Percentiles rank a stretch among this genome's conserved stretches.
phyloP scores from a whole-genome alignment of 2,329 filamentous ascomycete species.

The Periconia macrospinosa region DNA sequence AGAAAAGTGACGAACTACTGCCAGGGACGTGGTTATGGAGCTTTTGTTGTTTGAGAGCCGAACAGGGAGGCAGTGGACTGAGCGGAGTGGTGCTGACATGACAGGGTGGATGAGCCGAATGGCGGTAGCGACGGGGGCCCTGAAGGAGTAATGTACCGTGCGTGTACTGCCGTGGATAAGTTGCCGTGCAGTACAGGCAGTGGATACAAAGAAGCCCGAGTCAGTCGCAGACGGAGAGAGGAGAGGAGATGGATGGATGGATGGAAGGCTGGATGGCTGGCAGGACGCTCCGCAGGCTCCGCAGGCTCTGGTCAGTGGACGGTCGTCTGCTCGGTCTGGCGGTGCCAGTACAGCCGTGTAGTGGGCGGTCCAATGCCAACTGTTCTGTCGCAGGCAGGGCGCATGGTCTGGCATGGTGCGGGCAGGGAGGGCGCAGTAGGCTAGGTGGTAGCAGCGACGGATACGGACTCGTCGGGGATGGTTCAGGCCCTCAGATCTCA shows the following conservation, averaged over 20 bases:
- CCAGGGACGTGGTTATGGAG: slow-evolving; percentile 41
- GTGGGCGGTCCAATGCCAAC: too few species aligned
- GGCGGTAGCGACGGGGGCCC: slow-evolving; percentile 28
- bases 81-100: slow-evolving; percentile 13
- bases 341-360: too few species aligned
- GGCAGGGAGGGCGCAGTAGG: too few species aligned
- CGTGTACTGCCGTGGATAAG: slow-evolving; percentile 25
- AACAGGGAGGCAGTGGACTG: slow-evolving; percentile 20
- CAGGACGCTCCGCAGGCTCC: too few species aligned
- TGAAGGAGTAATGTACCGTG: slow-evolving; percentile 17
- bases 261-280: background rate
- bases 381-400: too few species aligned
- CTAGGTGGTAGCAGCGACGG: slow-evolving; percentile 14
- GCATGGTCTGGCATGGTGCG: too few species aligned
- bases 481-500: slow-evolving; percentile 14
- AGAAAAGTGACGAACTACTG: slow-evolving; percentile 28
- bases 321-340: too few species aligned
- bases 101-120: slow-evolving; percentile 23
- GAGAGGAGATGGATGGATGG: background rate
- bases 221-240: too few species aligned
- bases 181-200: too few species aligned
- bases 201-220: background rate
- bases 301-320: too few species aligned
- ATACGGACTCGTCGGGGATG: slow-evolving; percentile 14
- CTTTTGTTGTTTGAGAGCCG: slow-evolving; percentile 41